Conservation (phyloP, 2,329 filamentous ascomycete genomes). For the Penicillium sp. region DNA sequence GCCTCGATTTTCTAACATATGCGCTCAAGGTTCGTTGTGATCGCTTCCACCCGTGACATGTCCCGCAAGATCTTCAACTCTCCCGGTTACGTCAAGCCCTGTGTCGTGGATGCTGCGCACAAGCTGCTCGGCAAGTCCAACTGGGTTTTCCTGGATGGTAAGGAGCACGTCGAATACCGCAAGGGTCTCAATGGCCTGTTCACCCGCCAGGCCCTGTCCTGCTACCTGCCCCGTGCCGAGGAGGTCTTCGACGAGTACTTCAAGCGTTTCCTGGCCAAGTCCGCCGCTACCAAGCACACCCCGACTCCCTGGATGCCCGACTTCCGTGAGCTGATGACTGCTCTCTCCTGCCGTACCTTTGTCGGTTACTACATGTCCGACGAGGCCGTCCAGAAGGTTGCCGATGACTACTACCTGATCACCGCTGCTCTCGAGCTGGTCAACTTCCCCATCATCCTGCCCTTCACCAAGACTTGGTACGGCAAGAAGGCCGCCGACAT, state of each 20-base stretch:
- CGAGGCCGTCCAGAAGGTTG: slow-evolving; percentile 88
- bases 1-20: slow-evolving; percentile 13
- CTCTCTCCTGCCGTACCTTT: slow-evolving; percentile 94
- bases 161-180: slow-evolving; percentile 93
- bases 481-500: slow-evolving; percentile 95
- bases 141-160: slow-evolving; percentile 97
- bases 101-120: slow-evolving; percentile 90
- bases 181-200: slow-evolving; percentile 96
- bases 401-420: slow-evolving; percentile 95
- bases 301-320: slow-evolving; percentile 86
- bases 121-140: slow-evolving; percentile 91
- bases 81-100: slow-evolving; percentile 88
- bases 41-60: slow-evolving; percentile 93
- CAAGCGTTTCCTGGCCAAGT: slow-evolving; percentile 75
- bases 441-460: slow-evolving; percentile 96
- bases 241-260: slow-evolving; percentile 91
- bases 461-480: slow-evolving; percentile 95
- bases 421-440: slow-evolving; percentile 95
- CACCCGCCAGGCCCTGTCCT: slow-evolving; percentile 84
- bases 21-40: slow-evolving; percentile 84
- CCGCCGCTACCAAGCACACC: slow-evolving; percentile 72
- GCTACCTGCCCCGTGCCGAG: slow-evolving; percentile 90
- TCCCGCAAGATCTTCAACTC: slow-evolving; percentile 97
- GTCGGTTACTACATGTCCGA: slow-evolving; percentile 94
- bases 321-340: slow-evolving; percentile 94